These are phyloP conservation scores for Rhododendron ovatum DNA, from an alignment of 148 eudicot genomes.

Conservation along the genomic window DNA sequence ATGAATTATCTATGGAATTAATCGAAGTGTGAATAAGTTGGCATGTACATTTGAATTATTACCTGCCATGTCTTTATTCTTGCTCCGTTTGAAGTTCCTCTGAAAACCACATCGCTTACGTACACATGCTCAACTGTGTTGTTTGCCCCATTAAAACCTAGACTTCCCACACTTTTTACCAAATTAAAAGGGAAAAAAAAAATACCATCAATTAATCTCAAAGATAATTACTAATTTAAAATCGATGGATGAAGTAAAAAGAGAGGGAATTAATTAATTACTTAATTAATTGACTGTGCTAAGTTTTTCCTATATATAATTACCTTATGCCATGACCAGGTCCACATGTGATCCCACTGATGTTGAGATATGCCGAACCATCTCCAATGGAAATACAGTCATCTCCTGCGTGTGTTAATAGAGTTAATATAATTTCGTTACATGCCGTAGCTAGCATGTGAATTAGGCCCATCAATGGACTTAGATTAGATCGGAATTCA, in stretches of 20 bases:
- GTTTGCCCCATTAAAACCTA: slow-evolving; percentile 9
- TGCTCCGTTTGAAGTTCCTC: slow-evolving; percentile 11
- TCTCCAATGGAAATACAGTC: slow-evolving; percentile 22
- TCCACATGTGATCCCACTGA: slow-evolving; percentile 10
- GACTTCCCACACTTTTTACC: slow-evolving; percentile 18
- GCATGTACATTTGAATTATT: background rate
- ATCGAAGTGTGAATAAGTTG: no score
- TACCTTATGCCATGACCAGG: slow-evolving; percentile 27
- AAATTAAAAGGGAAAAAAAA: no score
- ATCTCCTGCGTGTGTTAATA: slow-evolving; percentile 9
- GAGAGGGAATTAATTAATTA: background rate
- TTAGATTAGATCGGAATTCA: no score
- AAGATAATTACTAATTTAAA: background rate
- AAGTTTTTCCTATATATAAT: background rate
- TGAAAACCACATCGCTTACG: slow-evolving; percentile 9
- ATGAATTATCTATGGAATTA: no score
- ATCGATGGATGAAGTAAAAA: background rate
- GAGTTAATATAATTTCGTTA: background rate
- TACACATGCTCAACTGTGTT: slow-evolving; percentile 13
- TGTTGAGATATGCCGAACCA: slow-evolving; percentile 13
- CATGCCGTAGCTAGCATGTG: background rate
- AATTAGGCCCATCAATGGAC: no score
- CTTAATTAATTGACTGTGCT: no score
- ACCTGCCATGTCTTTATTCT: slow-evolving; percentile 25
- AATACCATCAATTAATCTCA: background rate